Evolutionary conservation across 306 rosid genomes (phyloP), one percentile per base, ranked within the genome.

Genomic region (Ceratonia siliqua): DNA sequence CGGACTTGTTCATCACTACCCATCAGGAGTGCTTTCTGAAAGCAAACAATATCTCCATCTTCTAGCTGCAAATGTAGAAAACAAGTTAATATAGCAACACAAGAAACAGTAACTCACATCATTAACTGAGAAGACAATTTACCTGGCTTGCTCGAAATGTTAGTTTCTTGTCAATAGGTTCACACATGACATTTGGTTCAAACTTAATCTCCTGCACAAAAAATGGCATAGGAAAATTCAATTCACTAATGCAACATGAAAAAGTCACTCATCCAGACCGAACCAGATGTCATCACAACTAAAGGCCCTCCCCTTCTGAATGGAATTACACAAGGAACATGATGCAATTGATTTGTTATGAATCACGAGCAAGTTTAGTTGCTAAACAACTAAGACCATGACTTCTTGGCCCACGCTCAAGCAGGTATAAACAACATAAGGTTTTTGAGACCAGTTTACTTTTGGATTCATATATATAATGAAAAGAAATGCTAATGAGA

Each of bases 171-270:
- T 95, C 99, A 32, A 95, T 87, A 62, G 90, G 93, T 78, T 95
- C 99, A 58, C 99, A 95, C 99, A 95, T 92, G 66, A 95, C 94
- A 85, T 81, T 81, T 38, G 99, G 99, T 77, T 95, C 98, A 75
- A 90, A 92, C 87, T 95, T 95, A 53, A 95, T 95, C 86, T 95
- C 99, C 98, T 94, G 84, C 59, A 82, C 56, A 73, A 53, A 3
- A 56, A 22, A 73, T 2, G 17, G 50, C 15, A 59, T 27, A 58
- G 56, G 57, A 9, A 72, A 64, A 30, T 68, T 74, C 65, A 69
- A 55, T 74, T 59, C 57, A 53, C 52, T 46, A 61, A 49, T 30
- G 17, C 43, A 52, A 25, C 18, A 28, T 46, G 7, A 49, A 39
- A 25, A 45, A 57, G 81, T 18, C 61, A 49, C 67, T 27, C 20